Evolutionary conservation across 2,329 filamentous ascomycete genomes (phyloP).

Genomic region (Pyricularia pennisetigena): DNA sequence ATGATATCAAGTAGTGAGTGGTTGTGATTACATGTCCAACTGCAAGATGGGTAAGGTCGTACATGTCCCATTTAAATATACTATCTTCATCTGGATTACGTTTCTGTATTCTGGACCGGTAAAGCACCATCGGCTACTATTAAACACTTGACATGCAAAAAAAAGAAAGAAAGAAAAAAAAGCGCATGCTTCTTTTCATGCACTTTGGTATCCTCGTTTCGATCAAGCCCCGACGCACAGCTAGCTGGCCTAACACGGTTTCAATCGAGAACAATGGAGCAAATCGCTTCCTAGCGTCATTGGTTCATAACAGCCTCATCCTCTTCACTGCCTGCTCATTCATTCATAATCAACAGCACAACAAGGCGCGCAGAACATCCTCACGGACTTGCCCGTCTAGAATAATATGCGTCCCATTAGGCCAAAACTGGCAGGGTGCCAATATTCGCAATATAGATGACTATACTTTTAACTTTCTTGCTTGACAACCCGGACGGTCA

Average conservation of each 20-base stretch:
- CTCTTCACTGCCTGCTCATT: not conserved
- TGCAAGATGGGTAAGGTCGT: too few species aligned
- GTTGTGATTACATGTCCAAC: too few species aligned
- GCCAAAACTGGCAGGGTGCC: not conserved
- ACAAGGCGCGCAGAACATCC: constrained; percentile 1
- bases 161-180: too few species aligned
- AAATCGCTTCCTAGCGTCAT: not conserved
- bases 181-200: not conserved
- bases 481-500: too few species aligned
- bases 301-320: not conserved
- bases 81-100: too few species aligned
- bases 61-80: too few species aligned
- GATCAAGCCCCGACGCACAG: not conserved
- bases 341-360: not conserved
- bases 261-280: not conserved
- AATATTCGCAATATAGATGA: not conserved
- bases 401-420: not conserved
- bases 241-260: not conserved
- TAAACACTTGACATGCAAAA: too few species aligned
- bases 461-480: not conserved
- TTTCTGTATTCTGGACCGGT: too few species aligned
- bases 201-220: not conserved
- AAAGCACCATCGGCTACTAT: too few species aligned
- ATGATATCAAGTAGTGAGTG: not conserved
- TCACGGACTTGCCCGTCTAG: not conserved